Evolutionary conservation across 768 basidiomycete species (phyloP).

Genomic region (Dacryopinax primogenitus): DNA sequence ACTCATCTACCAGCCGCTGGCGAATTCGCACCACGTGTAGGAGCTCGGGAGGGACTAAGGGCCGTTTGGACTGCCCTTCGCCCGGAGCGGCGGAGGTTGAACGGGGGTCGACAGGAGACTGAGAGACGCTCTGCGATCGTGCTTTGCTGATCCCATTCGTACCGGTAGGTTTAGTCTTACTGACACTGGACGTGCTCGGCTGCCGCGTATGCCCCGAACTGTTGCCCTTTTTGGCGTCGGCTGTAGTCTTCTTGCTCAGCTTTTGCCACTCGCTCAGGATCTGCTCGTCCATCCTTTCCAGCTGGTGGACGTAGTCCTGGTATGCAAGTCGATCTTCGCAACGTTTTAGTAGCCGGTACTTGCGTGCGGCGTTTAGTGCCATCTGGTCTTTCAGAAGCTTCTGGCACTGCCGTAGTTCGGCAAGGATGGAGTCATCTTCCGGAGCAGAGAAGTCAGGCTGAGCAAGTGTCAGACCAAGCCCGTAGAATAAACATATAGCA

Average conservation of each 20-base stretch:
- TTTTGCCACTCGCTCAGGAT: constrained; percentile 62
- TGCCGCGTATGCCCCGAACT: constrained; percentile 27
- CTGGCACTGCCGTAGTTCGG: constrained; percentile 80
- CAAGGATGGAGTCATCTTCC: constrained; percentile 82
- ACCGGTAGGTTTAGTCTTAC: constrained; percentile 13
- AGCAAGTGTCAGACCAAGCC: too few relatives aligned
- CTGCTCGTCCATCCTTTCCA: constrained; percentile 78
- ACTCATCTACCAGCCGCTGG: constrained; percentile 60
- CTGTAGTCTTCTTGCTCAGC: constrained; percentile 67
- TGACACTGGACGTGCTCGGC: constrained; percentile 21
- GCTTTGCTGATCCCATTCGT: too few relatives aligned
- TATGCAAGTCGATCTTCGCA: constrained; percentile 81
- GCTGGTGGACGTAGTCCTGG: constrained; percentile 75
- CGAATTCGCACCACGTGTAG: constrained; percentile 62
- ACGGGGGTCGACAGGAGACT: neutral
- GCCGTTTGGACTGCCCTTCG: constrained; percentile 48
- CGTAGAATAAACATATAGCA: constrained; percentile 8
- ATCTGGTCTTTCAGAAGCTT: constrained; percentile 62
- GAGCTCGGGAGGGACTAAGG: constrained; percentile 56
- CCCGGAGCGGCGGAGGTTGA: constrained; percentile 36
- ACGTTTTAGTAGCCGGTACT: constrained; percentile 53
- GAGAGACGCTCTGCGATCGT: constrained; percentile 10
- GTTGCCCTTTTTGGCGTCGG: constrained; percentile 41
- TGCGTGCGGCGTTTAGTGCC: constrained; percentile 72
- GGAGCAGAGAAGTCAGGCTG: constrained; percentile 63